Percentiles rank a stretch among this genome's conserved stretches.
Evolutionary conservation across 495 filamentous ascomycete species (phyloP).

Genomic region (Annulohypoxylon bovei): DNA sequence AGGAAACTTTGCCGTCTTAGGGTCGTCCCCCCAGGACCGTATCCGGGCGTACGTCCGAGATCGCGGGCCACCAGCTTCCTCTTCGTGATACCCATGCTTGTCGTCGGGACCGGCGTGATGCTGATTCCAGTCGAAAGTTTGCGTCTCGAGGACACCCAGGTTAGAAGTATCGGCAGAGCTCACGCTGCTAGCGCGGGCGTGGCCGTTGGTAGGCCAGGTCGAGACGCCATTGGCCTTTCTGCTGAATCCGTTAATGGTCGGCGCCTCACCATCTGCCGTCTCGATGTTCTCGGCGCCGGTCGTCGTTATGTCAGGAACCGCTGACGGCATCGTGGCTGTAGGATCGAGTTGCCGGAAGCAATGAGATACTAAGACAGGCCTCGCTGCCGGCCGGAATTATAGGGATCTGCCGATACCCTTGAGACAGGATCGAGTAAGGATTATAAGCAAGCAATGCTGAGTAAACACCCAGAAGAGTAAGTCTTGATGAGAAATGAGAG

Average conservation of each 20-base stretch:
- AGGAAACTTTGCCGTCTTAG: conserved; percentile 53
- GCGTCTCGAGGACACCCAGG: conserved; percentile 5
- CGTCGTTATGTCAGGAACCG: conserved; percentile 7
- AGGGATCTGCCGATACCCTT: background rate
- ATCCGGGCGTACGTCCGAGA: conserved; percentile 52
- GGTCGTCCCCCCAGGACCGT: conserved; percentile 55
- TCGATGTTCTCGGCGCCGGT: conserved; percentile 5
- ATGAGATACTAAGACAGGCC: conserved; percentile 14
- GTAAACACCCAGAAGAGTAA: conserved; percentile 11
- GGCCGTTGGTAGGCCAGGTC: conserved; percentile 17
- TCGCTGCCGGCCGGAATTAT: background rate
- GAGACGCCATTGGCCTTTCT: conserved; percentile 12
- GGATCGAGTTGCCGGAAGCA: conserved; percentile 5
- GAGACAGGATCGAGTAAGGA: background rate
- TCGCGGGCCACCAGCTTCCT: conserved; percentile 48
- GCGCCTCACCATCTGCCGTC: background rate
- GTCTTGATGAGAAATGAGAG: background rate
- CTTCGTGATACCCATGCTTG: conserved; percentile 28
- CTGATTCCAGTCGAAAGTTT: conserved; percentile 15
- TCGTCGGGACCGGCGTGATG: background rate
- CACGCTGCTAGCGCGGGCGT: conserved; percentile 14
- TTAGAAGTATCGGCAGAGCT: conserved; percentile 25
- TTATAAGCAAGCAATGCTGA: conserved; percentile 11
- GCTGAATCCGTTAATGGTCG: conserved; percentile 8
- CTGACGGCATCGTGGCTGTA: conserved; percentile 35